These are phyloP conservation scores for Mycena haematopus DNA, from an alignment of 768 basidiomycete species.

Conservation along the genomic window DNA sequence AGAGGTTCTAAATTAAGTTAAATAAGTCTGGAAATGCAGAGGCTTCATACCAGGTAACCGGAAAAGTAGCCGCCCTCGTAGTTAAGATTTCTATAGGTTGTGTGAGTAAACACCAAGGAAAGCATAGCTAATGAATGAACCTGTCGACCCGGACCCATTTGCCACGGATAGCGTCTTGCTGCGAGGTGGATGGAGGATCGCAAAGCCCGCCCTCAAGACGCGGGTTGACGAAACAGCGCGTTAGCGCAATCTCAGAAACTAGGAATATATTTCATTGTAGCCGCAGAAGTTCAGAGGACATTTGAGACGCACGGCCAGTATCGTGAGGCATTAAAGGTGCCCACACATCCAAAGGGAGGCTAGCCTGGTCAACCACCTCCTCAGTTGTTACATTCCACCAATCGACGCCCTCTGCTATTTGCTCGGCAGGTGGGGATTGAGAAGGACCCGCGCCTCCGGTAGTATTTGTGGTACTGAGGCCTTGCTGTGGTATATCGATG, in stretches of 20 bases:
- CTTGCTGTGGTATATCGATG: conserved; percentile 44
- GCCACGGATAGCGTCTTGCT: conserved; percentile 77
- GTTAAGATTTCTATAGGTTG: conserved; percentile 22
- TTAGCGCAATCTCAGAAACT: conserved; percentile 86
- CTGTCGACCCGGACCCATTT: conserved; percentile 88
- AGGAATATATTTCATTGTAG: background rate
- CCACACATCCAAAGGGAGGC: conserved; percentile 83
- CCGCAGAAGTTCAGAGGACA: background rate
- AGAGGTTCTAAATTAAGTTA: conserved; percentile 56
- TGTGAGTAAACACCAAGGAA: conserved; percentile 50
- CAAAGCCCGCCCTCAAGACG: conserved; percentile 65
- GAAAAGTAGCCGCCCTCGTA: conserved; percentile 26
- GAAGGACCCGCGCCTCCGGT: conserved; percentile 25
- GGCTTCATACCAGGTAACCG: conserved; percentile 24
- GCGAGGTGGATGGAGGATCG: conserved; percentile 67
- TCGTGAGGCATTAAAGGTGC: conserved; percentile 75
- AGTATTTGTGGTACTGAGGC: conserved; percentile 26
- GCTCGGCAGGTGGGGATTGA: conserved; percentile 10
- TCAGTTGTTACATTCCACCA: conserved; percentile 72
- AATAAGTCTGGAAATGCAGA: conserved; percentile 4
- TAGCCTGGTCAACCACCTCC: conserved; percentile 60
- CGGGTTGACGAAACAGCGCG: conserved; percentile 71
- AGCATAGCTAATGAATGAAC: conserved; percentile 54
- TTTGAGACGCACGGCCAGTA: conserved; percentile 72
- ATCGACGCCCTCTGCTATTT: conserved; percentile 49